phyloP scores from a whole-genome alignment of 2,329 filamentous ascomycete species.

The Calonectria fujianensis region DNA sequence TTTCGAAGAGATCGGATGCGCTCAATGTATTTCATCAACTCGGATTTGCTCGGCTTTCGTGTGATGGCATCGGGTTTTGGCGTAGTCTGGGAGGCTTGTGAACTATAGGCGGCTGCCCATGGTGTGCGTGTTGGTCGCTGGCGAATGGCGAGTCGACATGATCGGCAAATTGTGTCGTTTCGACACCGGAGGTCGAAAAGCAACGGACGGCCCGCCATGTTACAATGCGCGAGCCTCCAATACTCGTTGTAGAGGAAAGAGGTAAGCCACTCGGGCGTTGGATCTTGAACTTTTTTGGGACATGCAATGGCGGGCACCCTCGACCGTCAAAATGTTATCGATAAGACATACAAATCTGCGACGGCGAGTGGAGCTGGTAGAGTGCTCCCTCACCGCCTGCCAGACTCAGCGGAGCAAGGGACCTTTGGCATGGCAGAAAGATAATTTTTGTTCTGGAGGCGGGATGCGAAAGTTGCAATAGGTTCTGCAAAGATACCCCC shows the following conservation, averaged over 20 bases:
- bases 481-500: slow-evolving; percentile 50
- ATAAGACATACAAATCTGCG: slow-evolving; percentile 54
- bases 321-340: slow-evolving; percentile 53
- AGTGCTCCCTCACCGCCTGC: slow-evolving; percentile 57
- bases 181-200: slow-evolving; percentile 60
- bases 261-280: slow-evolving; percentile 31
- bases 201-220: slow-evolving; percentile 62
- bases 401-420: background rate
- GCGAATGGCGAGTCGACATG: slow-evolving; percentile 59
- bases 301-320: slow-evolving; percentile 25
- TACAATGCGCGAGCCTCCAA: slow-evolving; percentile 30
- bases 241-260: slow-evolving; percentile 32
- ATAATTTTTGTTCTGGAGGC: slow-evolving; percentile 58
- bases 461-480: slow-evolving; percentile 44
- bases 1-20: slow-evolving; percentile 53
- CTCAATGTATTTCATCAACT: slow-evolving; percentile 56
- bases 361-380: slow-evolving; percentile 24
- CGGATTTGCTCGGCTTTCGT: slow-evolving; percentile 53
- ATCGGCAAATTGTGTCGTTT: slow-evolving; percentile 61
- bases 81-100: slow-evolving; percentile 52
- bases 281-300: slow-evolving; percentile 51
- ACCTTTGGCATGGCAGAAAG: slow-evolving; percentile 60
- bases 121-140: slow-evolving; percentile 51
- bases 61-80: slow-evolving; percentile 46
- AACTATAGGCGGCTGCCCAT: slow-evolving; percentile 60